A percentile compares a stretch with the other conserved stretches of the same genome.
Conservation (phyloP, 2,329 filamentous ascomycete genomes). For the Xylariomycetidae sp. region DNA sequence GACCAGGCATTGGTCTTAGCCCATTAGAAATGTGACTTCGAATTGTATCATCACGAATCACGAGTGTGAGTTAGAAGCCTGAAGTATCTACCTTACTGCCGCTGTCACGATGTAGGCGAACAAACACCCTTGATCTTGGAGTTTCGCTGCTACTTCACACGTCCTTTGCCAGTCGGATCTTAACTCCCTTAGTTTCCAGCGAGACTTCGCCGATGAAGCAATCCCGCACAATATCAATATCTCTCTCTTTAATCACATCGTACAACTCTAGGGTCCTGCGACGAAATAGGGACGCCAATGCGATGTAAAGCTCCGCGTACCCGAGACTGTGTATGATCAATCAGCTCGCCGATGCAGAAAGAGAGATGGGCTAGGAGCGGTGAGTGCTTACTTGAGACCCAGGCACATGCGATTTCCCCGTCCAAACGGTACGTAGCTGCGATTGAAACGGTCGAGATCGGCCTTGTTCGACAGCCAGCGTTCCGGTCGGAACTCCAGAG, state of each 20-base stretch:
- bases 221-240: slow-evolving; percentile 13
- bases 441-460: slow-evolving; percentile 10
- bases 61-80: too few species aligned
- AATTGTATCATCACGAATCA: too few species aligned
- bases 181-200: slow-evolving; percentile 6
- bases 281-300: slow-evolving; percentile 9
- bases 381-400: slow-evolving; percentile 12
- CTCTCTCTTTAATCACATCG: slow-evolving; percentile 10
- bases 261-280: slow-evolving; percentile 7
- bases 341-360: slow-evolving; percentile 1
- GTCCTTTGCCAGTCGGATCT: too few species aligned
- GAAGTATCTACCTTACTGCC: too few species aligned
- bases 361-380: too few species aligned
- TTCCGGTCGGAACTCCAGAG: slow-evolving; percentile 11
- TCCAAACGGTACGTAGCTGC: slow-evolving; percentile 8
- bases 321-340: slow-evolving; percentile 6
- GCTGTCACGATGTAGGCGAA: too few species aligned
- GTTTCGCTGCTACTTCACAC: too few species aligned
- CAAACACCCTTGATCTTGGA: too few species aligned
- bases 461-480: slow-evolving; percentile 13
- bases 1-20: too few species aligned
- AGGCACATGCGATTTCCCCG: slow-evolving; percentile 12
- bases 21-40: too few species aligned
- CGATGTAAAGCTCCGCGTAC: slow-evolving; percentile 13
- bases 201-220: slow-evolving; percentile 15